Evolutionary conservation across 371 early-diverging fungal genomes (phyloP), one percentile per base, ranked within the genome.

Genomic region (Mortierella sp.): DNA sequence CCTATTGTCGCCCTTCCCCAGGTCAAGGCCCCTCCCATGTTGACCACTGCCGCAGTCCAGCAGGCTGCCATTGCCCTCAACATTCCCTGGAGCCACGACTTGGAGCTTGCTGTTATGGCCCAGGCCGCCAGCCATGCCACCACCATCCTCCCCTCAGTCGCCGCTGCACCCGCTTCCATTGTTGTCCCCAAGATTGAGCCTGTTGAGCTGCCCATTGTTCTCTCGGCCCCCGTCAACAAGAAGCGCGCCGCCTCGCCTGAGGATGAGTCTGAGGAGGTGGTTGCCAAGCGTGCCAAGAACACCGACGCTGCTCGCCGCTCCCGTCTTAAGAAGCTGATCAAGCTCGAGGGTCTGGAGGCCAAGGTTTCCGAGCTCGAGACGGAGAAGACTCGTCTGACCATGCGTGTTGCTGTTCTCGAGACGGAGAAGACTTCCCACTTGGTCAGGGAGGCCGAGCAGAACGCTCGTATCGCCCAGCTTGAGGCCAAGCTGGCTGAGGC

Each of bases 281-380:
- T 90, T 22, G 86, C 91, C 68, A 95, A 95, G 87, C 93, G 95
- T 63, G 91, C 91, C 79, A 93, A 93, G 88, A 97, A 97, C 88
- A 97, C 96, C 10, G 96, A 96, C 81, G 97, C 98, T 8, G 98
- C 98, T 13, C 92, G 97, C 64, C 95, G 97, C 74, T 95, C 95
- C 43, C 94, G 98, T 50, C 89, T 92, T 73, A 93, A 95, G 79
- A 97, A 96, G 90, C 89, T 94, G 73, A 82, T 90, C 68, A 92
- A 92, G 84, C 91, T 97, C 89, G 95, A 95, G 80, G 80, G 90
- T 13, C 91, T 97, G 22, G 97, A 97, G 85, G 79, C 78, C 55
- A 91, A 91, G 67, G 95, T 97, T 29, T 73, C 85, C 29, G 91
- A 92, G 71, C 90, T 97, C 45, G 96, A 96, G 87, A 74, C 85